A percentile compares a stretch with the other conserved stretches of the same genome.
These are phyloP conservation scores for Cucurbita pepo DNA, from an alignment of 306 rosid species.

Conservation along the genomic window DNA sequence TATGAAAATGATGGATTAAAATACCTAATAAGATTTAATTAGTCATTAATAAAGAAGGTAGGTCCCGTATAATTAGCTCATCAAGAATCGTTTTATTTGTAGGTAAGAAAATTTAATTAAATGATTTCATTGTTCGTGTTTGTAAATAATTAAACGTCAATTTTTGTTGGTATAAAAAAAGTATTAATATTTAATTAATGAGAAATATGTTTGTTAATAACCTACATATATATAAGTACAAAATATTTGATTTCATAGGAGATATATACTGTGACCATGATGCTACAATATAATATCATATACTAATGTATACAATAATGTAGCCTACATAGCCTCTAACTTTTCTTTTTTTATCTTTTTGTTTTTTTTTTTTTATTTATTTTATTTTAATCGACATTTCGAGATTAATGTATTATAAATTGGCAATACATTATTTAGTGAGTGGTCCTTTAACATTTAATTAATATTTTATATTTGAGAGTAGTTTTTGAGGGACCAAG, in stretches of 20 bases:
- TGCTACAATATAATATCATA: not conserved
- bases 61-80: too few relatives aligned
- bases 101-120: too few relatives aligned
- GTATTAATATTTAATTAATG: not conserved
- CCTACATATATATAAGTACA: not conserved
- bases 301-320: not conserved
- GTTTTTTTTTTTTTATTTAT: too few relatives aligned
- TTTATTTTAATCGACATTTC: not conserved
- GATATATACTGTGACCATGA: not conserved
- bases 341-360: not conserved
- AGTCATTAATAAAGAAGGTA: too few relatives aligned
- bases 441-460: not conserved
- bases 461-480: not conserved
- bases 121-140: not conserved
- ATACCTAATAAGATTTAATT: too few relatives aligned
- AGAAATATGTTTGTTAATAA: not conserved
- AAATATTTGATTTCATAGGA: not conserved
- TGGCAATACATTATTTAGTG: not conserved
- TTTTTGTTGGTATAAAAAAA: not conserved
- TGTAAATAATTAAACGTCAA: not conserved
- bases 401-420: not conserved
- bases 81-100: too few relatives aligned
- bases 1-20: too few relatives aligned
- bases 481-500: not conserved
- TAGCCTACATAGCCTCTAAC: not conserved